A percentile compares a stretch with the other conserved stretches of the same genome.
Evolutionary conservation across 2,329 filamentous ascomycete species (phyloP).

Genomic region (Exutisphaerella laricina): DNA sequence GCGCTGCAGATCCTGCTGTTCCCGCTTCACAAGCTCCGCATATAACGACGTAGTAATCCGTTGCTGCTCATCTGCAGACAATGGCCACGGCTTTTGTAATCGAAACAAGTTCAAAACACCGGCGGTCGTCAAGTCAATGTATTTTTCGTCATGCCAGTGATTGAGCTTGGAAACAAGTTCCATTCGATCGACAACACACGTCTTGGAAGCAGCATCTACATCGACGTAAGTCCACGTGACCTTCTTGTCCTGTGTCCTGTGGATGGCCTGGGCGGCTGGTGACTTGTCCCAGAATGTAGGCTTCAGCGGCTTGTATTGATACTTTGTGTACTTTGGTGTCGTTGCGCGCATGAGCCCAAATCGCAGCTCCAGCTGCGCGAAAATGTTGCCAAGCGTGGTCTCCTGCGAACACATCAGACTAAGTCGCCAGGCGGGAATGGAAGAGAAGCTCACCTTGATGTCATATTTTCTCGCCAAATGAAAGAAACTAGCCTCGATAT

Average conservation of each 20-base stretch:
- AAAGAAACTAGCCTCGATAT: constrained; percentile 44
- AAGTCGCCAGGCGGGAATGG: not conserved
- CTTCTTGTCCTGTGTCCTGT: constrained; percentile 37
- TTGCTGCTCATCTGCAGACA: constrained; percentile 38
- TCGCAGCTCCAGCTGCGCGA: constrained; percentile 56
- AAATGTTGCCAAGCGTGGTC: constrained; percentile 49
- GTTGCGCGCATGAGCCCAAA: constrained; percentile 53
- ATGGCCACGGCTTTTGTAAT: constrained; percentile 45
- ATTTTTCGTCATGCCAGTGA: constrained; percentile 46
- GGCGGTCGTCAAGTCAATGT: constrained; percentile 48
- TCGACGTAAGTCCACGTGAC: constrained; percentile 46
- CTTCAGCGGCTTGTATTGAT: constrained; percentile 43
- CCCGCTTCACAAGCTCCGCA: constrained; percentile 46
- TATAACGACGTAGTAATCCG: constrained; percentile 46
- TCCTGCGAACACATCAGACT: constrained; percentile 7
- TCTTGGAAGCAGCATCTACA: constrained; percentile 38
- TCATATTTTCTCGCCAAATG: constrained; percentile 48
- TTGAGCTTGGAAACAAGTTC: constrained; percentile 53
- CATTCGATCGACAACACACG: constrained; percentile 36
- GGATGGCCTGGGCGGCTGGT: constrained; percentile 43
- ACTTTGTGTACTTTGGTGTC: constrained; percentile 53
- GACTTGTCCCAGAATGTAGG: constrained; percentile 37
- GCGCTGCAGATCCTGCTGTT: constrained; percentile 50
- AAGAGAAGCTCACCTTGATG: constrained; percentile 38
- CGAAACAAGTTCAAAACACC: constrained; percentile 53